These are phyloP conservation scores for Rubus idaeus DNA, from an alignment of 306 rosid genomes.

Conservation along the genomic window DNA sequence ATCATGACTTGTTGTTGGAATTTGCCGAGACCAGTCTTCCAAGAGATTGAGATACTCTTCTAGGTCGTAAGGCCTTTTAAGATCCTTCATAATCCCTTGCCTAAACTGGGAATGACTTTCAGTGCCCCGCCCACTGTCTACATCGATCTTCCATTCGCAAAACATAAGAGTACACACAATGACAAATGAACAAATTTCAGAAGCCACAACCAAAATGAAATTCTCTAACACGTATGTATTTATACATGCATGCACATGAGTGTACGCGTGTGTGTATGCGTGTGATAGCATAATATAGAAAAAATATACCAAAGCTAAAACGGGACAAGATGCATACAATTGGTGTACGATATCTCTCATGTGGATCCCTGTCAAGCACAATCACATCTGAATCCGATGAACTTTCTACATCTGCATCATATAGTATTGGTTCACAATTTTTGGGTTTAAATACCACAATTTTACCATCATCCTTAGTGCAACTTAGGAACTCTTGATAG, in stretches of 20 bases:
- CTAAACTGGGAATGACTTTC: slow-evolving; percentile 41
- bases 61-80: slow-evolving; percentile 52
- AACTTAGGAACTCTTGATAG: neutral
- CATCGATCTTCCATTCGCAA: slow-evolving; percentile 26
- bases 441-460: slow-evolving; percentile 8
- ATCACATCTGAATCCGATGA: slow-evolving; percentile 43
- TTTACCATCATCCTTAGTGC: slow-evolving; percentile 17
- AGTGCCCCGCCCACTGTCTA: slow-evolving; percentile 15
- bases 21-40: slow-evolving; percentile 24
- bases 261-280: neutral
- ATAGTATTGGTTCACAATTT: slow-evolving; percentile 15
- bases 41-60: slow-evolving; percentile 28
- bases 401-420: slow-evolving; percentile 12
- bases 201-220: neutral
- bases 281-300: slow-evolving; percentile 5
- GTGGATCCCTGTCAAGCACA: slow-evolving; percentile 21
- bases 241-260: neutral
- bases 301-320: slow-evolving; percentile 11
- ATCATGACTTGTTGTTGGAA: slow-evolving; percentile 20
- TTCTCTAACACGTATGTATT: neutral
- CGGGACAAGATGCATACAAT: slow-evolving; percentile 42
- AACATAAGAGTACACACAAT: slow-evolving; percentile 22
- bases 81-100: slow-evolving; percentile 52
- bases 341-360: slow-evolving; percentile 2
- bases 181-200: neutral